phyloP scores from a whole-genome alignment of 2,329 filamentous ascomycete genomes.

The Graphiopsis chlorocephala region DNA sequence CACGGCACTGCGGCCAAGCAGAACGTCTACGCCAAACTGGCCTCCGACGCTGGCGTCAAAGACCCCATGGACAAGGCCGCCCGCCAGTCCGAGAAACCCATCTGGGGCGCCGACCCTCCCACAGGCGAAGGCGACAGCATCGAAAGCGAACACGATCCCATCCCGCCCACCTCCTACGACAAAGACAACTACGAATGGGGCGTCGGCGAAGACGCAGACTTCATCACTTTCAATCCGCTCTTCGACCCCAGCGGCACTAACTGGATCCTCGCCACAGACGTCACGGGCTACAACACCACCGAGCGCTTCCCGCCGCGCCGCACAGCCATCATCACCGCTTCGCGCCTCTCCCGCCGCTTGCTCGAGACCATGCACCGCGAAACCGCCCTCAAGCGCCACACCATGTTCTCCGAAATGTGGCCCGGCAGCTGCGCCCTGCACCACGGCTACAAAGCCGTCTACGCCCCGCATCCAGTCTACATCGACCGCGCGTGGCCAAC shows the following conservation, averaged over 20 bases:
- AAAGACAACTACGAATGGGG: constrained; percentile 61
- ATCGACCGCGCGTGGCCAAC: constrained; percentile 57
- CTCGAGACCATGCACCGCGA: constrained; percentile 73
- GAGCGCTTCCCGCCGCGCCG: constrained; percentile 62
- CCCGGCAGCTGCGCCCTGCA: constrained; percentile 68
- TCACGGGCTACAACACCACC: constrained; percentile 63
- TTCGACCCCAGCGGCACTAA: constrained; percentile 70
- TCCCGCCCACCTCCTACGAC: constrained; percentile 56
- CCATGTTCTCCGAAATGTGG: constrained; percentile 80
- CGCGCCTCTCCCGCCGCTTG: constrained; percentile 64
- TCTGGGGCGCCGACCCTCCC: constrained; percentile 49
- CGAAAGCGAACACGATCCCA: constrained; percentile 49
- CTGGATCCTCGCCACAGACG: constrained; percentile 69
- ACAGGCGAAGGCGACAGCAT: constrained; percentile 43
- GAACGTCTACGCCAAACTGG: constrained; percentile 42
- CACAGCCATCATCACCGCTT: constrained; percentile 69
- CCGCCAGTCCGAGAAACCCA: constrained; percentile 43
- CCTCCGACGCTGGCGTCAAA: constrained; percentile 22
- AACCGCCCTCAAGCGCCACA: constrained; percentile 64
- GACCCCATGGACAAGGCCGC: constrained; percentile 37
- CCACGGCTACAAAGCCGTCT: constrained; percentile 74
- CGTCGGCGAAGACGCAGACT: constrained; percentile 68
- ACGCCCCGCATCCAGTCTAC: constrained; percentile 58
- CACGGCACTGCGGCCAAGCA: constrained; percentile 48
- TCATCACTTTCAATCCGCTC: constrained; percentile 74